Evolutionary conservation across 2,329 filamentous ascomycete genomes (phyloP), one percentile per base, ranked within the genome.

Genomic region (Capronia epimyces): DNA sequence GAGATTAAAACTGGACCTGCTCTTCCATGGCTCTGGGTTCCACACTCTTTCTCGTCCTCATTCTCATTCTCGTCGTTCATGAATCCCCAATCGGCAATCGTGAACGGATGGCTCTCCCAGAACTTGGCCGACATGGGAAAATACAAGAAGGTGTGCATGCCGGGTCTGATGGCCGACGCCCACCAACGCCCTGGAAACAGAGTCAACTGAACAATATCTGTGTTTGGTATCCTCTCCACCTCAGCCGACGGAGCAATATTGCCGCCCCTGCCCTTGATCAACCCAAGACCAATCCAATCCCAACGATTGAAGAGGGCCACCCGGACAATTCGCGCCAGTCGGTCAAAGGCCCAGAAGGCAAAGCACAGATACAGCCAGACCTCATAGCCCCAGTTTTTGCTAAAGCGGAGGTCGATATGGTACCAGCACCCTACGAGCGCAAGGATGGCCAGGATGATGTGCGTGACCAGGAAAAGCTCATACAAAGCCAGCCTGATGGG

Each of bases 261-360:
- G n/a, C n/a, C n/a, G n/a, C n/a, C n/a, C n/a, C n/a, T n/a, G n/a
- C n/a, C n/a, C n/a, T n/a, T n/a, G n/a, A n/a, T n/a, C n/a, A n/a
- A n/a, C n/a, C n/a, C n/a, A n/a, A n/a, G n/a, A n/a, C n/a, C n/a
- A n/a, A 31, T 2, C 69, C 63, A 0, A 66, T 70, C 8, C 8
- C 78, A 61, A 5, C 60, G 0, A 71, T 69, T 60, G 62, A 0
- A 66, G 57, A 13, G 70, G 36, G 15, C 75, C 73, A 27, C 65
- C 67, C 24, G 24, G 5, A 27, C 24, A 5, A 27, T 10, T 27
- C 24, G 5, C 24, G 24, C 24, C 24, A 27, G 24, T 10, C 24
- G 24, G 10, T 27, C 24, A 10, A 10, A 5, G 10, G 10, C 10
- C 24, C 24, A 27, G 24, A 27, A 5, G 24, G 10, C 24, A 27